Evolutionary conservation across 768 basidiomycete genomes (phyloP).

Genomic region (Russula vinacea): DNA sequence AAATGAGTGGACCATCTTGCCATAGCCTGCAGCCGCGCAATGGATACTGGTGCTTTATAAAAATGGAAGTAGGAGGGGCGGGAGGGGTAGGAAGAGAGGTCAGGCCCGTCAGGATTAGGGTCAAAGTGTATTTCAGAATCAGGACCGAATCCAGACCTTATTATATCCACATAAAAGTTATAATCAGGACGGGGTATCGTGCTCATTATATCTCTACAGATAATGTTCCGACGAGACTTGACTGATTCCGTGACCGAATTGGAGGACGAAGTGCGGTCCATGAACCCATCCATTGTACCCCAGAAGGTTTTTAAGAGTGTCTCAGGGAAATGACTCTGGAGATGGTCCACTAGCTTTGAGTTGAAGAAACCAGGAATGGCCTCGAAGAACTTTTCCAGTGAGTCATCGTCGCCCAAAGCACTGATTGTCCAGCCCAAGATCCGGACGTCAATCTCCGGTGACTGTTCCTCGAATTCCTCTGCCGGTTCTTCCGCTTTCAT

Average conservation of each 20-base stretch:
- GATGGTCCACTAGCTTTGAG: not conserved
- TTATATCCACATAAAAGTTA: no score
- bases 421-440: not conserved
- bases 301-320: no score
- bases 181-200: not conserved
- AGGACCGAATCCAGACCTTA: no score
- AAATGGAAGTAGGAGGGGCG: no score
- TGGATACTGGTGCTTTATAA: no score
- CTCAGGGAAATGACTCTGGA: not conserved
- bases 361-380: not conserved
- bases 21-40: no score
- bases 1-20: no score
- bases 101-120: no score
- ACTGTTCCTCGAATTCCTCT: not conserved
- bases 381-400: not conserved
- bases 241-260: not conserved
- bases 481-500: not conserved
- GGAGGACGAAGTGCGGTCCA: not conserved
- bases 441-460: not conserved
- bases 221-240: not conserved
- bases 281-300: not conserved
- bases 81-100: no score
- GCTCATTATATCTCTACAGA: not conserved
- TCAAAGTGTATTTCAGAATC: no score
- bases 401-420: not conserved